These are phyloP conservation scores for Cystobasidiopsis lactophilus DNA, from an alignment of 768 basidiomycete species.

Conservation along the genomic window DNA sequence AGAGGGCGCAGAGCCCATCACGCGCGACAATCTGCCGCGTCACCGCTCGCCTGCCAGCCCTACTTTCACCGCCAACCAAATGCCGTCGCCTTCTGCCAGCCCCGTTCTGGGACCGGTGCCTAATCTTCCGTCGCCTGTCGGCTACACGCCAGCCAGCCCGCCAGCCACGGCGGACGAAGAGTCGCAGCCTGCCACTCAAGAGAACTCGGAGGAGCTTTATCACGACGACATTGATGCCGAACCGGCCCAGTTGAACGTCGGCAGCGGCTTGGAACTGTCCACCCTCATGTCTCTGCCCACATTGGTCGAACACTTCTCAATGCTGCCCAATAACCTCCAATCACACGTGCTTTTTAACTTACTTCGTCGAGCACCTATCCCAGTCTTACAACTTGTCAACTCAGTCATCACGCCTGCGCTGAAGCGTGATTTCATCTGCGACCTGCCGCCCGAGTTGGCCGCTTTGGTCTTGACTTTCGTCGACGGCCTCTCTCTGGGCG, in stretches of 20 bases:
- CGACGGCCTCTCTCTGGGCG: constrained; percentile 52
- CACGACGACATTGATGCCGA: neutral
- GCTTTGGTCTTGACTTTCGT: constrained; percentile 68
- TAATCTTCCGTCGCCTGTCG: no score
- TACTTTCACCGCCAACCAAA: no score
- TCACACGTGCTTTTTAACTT: constrained; percentile 84
- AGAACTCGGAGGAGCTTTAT: no score
- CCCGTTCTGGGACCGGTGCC: no score
- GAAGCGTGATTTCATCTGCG: constrained; percentile 79
- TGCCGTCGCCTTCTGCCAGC: no score
- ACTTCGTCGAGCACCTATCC: constrained; percentile 69
- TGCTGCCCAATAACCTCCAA: constrained; percentile 58
- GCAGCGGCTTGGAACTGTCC: constrained; percentile 32
- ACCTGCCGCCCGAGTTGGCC: constrained; percentile 77
- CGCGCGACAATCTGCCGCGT: no score
- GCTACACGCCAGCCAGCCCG: no score
- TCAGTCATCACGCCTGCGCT: constrained; percentile 72
- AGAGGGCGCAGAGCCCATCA: no score
- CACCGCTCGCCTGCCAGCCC: no score
- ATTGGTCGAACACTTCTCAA: constrained; percentile 57
- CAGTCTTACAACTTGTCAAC: constrained; percentile 72
- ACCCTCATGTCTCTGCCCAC: constrained; percentile 69
- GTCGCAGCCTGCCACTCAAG: no score
- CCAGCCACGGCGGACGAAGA: no score
- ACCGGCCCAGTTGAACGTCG: constrained; percentile 5